Percentiles rank a stretch among this genome's conserved stretches.
Conservation (phyloP, 169 alveolate species). For the Cryptosporidium parvum region DNA sequence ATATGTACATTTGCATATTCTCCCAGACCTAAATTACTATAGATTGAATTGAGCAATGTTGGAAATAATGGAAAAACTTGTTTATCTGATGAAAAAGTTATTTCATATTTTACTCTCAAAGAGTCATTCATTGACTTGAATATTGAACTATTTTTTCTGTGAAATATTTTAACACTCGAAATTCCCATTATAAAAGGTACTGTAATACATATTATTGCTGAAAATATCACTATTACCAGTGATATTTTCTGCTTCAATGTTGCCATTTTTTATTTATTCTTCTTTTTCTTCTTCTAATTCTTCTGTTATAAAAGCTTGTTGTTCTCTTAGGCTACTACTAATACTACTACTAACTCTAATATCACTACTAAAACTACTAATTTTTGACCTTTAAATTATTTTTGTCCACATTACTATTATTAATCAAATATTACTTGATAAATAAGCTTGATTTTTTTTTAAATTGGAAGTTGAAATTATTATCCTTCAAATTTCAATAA, state of each 20-base stretch:
- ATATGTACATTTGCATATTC: conserved; percentile 61
- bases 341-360: background rate
- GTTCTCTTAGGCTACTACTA: background rate
- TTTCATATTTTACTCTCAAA: conserved; percentile 11
- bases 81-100: conserved; percentile 52
- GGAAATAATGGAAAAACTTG: conserved; percentile 62
- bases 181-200: conserved; percentile 54
- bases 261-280: background rate
- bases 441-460: background rate
- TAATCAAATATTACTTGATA: background rate
- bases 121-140: conserved; percentile 38
- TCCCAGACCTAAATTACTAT: conserved; percentile 10
- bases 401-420: conserved; percentile 12
- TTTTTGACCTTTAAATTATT: background rate
- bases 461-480: background rate
- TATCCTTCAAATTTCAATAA: background rate
- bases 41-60: conserved; percentile 55
- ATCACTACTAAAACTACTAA: background rate
- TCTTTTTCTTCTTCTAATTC: too few relatives aligned
- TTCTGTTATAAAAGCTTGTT: background rate
- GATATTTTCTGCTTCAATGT: conserved; percentile 43
- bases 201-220: conserved; percentile 37
- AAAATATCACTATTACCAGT: conserved; percentile 24
- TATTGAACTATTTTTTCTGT: conserved; percentile 20
- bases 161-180: conserved; percentile 47